phyloP scores from a whole-genome alignment of 495 filamentous ascomycete species.

The Podospora anserina region DNA sequence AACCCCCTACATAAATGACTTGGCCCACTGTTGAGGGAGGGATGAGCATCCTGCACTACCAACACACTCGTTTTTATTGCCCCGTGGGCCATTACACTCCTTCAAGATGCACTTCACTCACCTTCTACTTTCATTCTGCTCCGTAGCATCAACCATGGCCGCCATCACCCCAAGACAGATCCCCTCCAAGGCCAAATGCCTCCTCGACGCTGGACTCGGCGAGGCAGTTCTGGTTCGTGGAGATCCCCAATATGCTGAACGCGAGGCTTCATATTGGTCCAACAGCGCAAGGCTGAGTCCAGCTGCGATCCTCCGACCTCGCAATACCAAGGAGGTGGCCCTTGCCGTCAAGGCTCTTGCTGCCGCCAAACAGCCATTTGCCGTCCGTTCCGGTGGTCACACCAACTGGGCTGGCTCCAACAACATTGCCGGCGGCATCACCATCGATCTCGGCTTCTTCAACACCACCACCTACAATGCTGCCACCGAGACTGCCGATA shows the following conservation, averaged over 20 bases:
- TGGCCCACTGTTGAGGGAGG: background rate
- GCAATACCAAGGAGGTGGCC: conserved; percentile 37
- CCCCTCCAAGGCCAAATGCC: background rate
- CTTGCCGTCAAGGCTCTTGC: conserved; percentile 30
- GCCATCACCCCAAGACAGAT: background rate
- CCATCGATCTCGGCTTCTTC: conserved; percentile 51
- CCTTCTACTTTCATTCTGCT: background rate
- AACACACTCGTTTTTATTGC: background rate
- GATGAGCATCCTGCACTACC: background rate
- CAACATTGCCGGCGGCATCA: conserved; percentile 47
- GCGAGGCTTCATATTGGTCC: conserved; percentile 44
- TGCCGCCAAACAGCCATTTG: conserved; percentile 41
- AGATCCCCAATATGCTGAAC: conserved; percentile 15
- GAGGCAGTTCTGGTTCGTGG: conserved; percentile 14
- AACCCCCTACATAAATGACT: background rate
- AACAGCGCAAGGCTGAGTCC: conserved; percentile 39
- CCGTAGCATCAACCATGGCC: background rate
- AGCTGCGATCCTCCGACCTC: conserved; percentile 39
- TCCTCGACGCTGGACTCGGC: background rate
- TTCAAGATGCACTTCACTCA: conserved; percentile 3
- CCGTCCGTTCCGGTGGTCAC: conserved; percentile 52
- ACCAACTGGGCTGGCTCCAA: conserved; percentile 41
- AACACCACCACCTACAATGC: conserved; percentile 30
- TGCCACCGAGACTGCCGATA: conserved; percentile 35
- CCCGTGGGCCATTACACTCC: background rate